Evolutionary conservation across 192 early-diverging fungal genomes (phyloP), one percentile per base, ranked within the genome.

Genomic region (Paraglomus occultum): DNA sequence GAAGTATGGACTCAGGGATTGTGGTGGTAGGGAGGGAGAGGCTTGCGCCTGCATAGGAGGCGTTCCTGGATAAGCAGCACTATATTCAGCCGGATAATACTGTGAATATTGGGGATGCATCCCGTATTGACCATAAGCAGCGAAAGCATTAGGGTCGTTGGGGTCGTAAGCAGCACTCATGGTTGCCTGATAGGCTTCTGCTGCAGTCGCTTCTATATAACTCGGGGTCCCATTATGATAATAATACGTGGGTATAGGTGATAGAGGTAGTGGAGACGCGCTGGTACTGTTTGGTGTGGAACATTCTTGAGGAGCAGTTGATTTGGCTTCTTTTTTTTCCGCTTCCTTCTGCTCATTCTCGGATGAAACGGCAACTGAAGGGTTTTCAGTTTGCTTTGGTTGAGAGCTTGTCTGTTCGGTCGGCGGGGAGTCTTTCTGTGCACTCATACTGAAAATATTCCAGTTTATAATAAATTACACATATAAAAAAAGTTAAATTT

Each of bases 21-120:
- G 74, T 22, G 79, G 71, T 20, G 77, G 73, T 14, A 78, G 75
- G 7, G 80, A 82, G 8, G 66, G 66, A 8, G 66, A 68, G 12
- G 66, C 38, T 70, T 82, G 80, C 31, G 75, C 75, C 57, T 79
- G 74, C 22, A 82, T 54, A 14, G 76, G 70, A 38, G 80, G 80
- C 15, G 77, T 75, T 18, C 80, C 80, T 12, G 80, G 75, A 51
- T 79, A 82, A n/a, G 71, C 76, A 48, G 63, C 65, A 42, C 73
- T 58, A 45, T 66, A 77, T 22, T 79, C 80, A 9, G 48, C 64
- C 2, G 75, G 61, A 69, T 79, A 82, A 20, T 73, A 79, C 49
- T 80, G 76, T 5, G 76, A 71, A 68, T 77, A 79, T 44, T 79
- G 77, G 6, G 76, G 79, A 54, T 74, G 73, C 42, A 80, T 58